Base-by-base conservation (phyloP, 306 rosid species). In the barrel medic (Medicago truncatula) region DNA sequence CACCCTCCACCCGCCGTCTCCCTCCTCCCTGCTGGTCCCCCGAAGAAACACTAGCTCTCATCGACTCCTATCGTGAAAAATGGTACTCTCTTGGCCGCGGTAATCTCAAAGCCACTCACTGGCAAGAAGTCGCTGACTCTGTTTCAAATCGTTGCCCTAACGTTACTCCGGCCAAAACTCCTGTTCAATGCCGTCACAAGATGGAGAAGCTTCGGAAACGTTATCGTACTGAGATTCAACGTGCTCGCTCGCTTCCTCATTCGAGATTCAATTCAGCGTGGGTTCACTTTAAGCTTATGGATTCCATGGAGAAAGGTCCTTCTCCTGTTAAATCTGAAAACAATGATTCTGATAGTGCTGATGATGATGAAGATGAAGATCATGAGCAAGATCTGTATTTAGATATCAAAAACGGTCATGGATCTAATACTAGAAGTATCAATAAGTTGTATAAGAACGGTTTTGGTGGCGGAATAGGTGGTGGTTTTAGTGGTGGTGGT, bases 21-120 rank as follows among this genome's bases (percentile, higher is more conserved):
- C 99, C 99, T 0, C 99, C 97, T 1, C 98, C 98, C 1, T 95
- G 98, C 61, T 95, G 98, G 98, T 89, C 98, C 1, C 96, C 87
- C 70, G 97, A 95, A 8, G 98, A 95, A 79, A 95, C 97, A n/a
- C 83, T 89, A 14, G 97, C 98, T 3, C 86, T 95, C 58, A 95
- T 95, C 74, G 97, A 95, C 56, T 86, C 97, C 0, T 95, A 95
- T 79, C 89, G 97, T 8, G 97, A 92, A n/a, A 95, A 90, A 72
- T 95, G 99, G 97, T 92, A 95, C 73, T 90, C 99, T 11, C 97
- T 95, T 12, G 96, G 97, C 56, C 97, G 99, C 2, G 97, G 97
- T 1, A 95, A 95, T 69, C 93, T 95, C 68, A 95, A 92, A 60
- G 97, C 99, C 1, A 85, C 91, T 8, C 99, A 95, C 78, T 95